Base-by-base conservation (phyloP, 495 filamentous ascomycete genomes). In the Alectoria sarmentosa region DNA sequence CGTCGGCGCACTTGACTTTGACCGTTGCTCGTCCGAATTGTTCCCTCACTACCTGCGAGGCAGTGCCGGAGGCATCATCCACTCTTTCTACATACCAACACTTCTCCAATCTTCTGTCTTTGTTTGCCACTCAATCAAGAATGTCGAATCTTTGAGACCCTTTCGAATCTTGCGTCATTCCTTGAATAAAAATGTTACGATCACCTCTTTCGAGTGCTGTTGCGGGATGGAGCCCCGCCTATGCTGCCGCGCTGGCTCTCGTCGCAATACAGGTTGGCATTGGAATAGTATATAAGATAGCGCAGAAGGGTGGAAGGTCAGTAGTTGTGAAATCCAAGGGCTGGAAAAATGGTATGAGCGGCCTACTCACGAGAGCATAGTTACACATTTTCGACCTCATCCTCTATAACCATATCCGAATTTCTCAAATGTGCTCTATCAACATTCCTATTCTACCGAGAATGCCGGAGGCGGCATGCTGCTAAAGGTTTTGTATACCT, bases 361-460 rank as follows among this genome's bases (percentile, higher is more conserved):
- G 32, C n/a, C 23, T 3, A 14, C 34, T 60, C 14, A 60, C 34
- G 13, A 17, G 23, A 2, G 28, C 6, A 28, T 1, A 67, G 57
- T 26, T 72, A 72, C 60, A 52, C 61, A 17, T 72, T 72, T 61
- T 72, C 69, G 36, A 56, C 67, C 34, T 71, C 69, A 26, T 59
- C 69, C 57, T 71, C 67, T 17, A 69, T 72, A 46, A 66, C 69
- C 36, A 67, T 72, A 60, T 72, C 70, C 52, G 70, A 72, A 58
- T 69, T 69, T 46, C 60, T 69, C 41, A 69, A 72, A 67, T 56
- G 71, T 59, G 30, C 66, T 17, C 65, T 72, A 1, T 72, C 70
- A 19, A 70, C 69, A 19, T n/a, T 58, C 23, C 64, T 69, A 54
- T 70, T 69, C 42, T 66, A 66, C 42, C 26, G 69, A 23, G 69